A percentile compares a stretch with the other conserved stretches of the same genome.
Conservation (phyloP, 345 rosid genomes). For the Arabidopsis suecica region DNA sequence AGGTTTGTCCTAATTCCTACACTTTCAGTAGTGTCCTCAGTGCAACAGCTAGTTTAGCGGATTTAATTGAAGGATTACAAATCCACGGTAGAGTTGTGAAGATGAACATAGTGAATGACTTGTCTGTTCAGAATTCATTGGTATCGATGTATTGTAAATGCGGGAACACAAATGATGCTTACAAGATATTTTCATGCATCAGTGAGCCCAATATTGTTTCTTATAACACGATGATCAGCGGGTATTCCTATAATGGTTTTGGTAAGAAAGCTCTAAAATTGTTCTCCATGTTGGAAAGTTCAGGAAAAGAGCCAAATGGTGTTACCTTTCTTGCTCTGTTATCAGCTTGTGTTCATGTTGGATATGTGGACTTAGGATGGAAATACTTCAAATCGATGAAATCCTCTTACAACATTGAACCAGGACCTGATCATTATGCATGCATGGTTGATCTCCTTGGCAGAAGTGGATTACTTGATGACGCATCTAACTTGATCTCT, state of each 20-base stretch:
- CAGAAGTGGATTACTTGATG: conserved; percentile 70
- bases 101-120: conserved; percentile 51
- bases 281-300: conserved; percentile 56
- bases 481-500: conserved; percentile 58
- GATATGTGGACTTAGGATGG: conserved; percentile 70
- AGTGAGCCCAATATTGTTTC: conserved; percentile 60
- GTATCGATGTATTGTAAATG: conserved; percentile 79
- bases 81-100: conserved; percentile 63
- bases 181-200: conserved; percentile 52
- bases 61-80: conserved; percentile 62
- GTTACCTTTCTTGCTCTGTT: conserved; percentile 74
- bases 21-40: conserved; percentile 69
- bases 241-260: conserved; percentile 70
- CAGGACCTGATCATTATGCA: conserved; percentile 74
- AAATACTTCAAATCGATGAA: conserved; percentile 66
- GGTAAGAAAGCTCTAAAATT: conserved; percentile 61
- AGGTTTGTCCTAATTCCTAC: conserved; percentile 56
- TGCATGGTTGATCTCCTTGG: conserved; percentile 86
- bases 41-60: conserved; percentile 76
- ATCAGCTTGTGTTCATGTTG: conserved; percentile 78
- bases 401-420: conserved; percentile 54
- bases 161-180: conserved; percentile 71
- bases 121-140: conserved; percentile 67
- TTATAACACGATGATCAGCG: conserved; percentile 77
- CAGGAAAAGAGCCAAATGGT: conserved; percentile 59